Evolutionary conservation across 1,284 basidiomycete genomes (phyloP).

Genomic region (Trametes pubescens): DNA sequence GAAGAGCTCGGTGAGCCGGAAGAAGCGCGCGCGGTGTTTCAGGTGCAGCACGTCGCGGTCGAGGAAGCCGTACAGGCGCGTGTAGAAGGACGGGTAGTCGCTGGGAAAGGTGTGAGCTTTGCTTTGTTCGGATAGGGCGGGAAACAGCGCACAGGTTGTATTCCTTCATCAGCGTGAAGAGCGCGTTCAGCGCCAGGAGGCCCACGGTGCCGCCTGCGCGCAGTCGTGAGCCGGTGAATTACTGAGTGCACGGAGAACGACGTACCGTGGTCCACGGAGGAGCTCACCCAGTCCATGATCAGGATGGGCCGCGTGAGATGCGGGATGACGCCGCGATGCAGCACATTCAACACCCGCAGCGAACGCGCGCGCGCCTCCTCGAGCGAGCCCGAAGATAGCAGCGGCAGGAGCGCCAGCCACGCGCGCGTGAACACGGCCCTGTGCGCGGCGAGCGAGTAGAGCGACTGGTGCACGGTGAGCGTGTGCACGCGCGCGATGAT

Average conservation of each 20-base stretch:
- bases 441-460: slow-evolving; percentile 79
- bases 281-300: slow-evolving; percentile 95
- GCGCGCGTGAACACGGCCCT: slow-evolving; percentile 79
- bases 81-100: slow-evolving; percentile 97
- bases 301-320: slow-evolving; percentile 83
- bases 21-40: slow-evolving; percentile 94
- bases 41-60: slow-evolving; percentile 90
- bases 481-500: slow-evolving; percentile 60
- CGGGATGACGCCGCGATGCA: slow-evolving; percentile 88
- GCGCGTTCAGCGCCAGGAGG: slow-evolving; percentile 89
- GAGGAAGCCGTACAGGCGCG: slow-evolving; percentile 90
- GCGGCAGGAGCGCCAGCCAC: slow-evolving; percentile 79
- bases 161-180: slow-evolving; percentile 91
- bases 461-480: slow-evolving; percentile 75
- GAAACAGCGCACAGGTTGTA: slow-evolving; percentile 86
- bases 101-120: slow-evolving; percentile 48
- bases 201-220: slow-evolving; percentile 86
- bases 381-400: slow-evolving; percentile 52
- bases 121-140: not conserved
- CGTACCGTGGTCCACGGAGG: slow-evolving; percentile 85
- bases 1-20: slow-evolving; percentile 92
- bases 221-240: not conserved
- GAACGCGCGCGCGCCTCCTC: slow-evolving; percentile 54
- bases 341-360: slow-evolving; percentile 75
- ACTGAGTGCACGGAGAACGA: slow-evolving; percentile 3